These are phyloP conservation scores for Ceratocystis cubensis DNA, from an alignment of 2,329 filamentous ascomycete genomes.

Conservation along the genomic window DNA sequence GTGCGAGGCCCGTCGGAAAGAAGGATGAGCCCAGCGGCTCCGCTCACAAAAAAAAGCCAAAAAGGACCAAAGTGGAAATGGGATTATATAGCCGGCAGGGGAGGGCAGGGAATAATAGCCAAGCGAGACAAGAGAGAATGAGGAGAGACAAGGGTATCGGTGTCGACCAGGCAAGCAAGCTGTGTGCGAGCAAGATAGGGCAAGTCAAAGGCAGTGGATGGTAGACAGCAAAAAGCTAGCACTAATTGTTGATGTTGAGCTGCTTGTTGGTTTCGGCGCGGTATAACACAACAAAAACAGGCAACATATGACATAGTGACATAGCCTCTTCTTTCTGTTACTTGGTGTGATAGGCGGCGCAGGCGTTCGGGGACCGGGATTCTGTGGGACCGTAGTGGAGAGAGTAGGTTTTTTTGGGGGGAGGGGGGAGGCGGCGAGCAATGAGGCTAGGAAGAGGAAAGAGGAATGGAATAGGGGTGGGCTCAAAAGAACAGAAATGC, in stretches of 20 bases:
- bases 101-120: constrained; percentile 2
- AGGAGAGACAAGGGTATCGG: constrained; percentile 8
- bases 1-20: not conserved
- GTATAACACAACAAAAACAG: not conserved
- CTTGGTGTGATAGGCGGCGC: constrained; percentile 10
- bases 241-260: not conserved
- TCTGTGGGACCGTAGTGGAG: constrained; percentile 19
- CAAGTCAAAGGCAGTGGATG: no score
- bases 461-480: not conserved
- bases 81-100: constrained; percentile 1
- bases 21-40: constrained; percentile 16
- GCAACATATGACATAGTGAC: constrained; percentile 2
- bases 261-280: not conserved
- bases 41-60: constrained; percentile 2
- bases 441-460: constrained; percentile 8
- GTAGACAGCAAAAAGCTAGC: not conserved
- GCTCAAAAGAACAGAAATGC: no score
- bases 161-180: not conserved
- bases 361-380: constrained; percentile 14
- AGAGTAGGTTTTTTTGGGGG: not conserved
- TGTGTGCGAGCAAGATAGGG: no score
- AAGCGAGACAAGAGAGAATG: constrained; percentile 8
- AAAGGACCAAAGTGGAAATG: constrained; percentile 8
- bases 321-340: not conserved
- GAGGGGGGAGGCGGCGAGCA: not conserved